Evolutionary conservation across 352 stramenopile genomes (phyloP), one percentile per base, ranked within the genome.

Genomic region (Phytophthora sp.): DNA sequence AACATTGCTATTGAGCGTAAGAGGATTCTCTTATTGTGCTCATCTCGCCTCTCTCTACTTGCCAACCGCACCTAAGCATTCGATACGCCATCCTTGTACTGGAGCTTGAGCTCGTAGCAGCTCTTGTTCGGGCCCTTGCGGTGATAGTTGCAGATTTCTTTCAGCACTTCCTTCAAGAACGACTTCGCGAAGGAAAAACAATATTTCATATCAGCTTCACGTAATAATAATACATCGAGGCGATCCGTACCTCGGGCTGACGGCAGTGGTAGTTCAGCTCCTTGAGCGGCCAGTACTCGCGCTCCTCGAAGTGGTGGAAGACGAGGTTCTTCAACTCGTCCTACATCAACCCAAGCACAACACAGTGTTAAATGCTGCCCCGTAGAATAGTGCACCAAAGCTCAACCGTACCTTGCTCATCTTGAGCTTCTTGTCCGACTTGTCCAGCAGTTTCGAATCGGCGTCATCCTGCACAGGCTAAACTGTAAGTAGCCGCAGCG

Each of bases 51-150:
- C n/a, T n/a, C n/a, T n/a, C n/a, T n/a, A n/a, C n/a, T n/a, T n/a
- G n/a, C n/a, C n/a, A n/a, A n/a, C n/a, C n/a, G n/a, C n/a, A n/a
- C n/a, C n/a, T 78, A 79, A 27, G 63, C 50, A 28, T 78, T 82
- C 46, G 57, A 69, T 21, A 81, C 70, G 15, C 73, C 70, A 66
- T 92, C 84, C 70, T 96, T 96, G 84, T 93, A 94, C 66, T 96
- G 85, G 27, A 85, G 78, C 64, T 94, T 93, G 28, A 96, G 73
- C 69, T 96, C 87, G 77, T 96, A 94, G 75, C 86, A 94, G 62
- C 83, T 94, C 60, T 96, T 96, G 82, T 96, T 96, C 4, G 87
- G 87, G 7, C 85, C 85, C 69, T 92, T 94, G 69, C 86, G 86
- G 62, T 94, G 85, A 70, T 96, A 96, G 34, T 89, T 74, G 69